Evolutionary conservation across 306 rosid species (phyloP), one percentile per base, ranked within the genome.

Genomic region (Pyrus bretschneideri): DNA sequence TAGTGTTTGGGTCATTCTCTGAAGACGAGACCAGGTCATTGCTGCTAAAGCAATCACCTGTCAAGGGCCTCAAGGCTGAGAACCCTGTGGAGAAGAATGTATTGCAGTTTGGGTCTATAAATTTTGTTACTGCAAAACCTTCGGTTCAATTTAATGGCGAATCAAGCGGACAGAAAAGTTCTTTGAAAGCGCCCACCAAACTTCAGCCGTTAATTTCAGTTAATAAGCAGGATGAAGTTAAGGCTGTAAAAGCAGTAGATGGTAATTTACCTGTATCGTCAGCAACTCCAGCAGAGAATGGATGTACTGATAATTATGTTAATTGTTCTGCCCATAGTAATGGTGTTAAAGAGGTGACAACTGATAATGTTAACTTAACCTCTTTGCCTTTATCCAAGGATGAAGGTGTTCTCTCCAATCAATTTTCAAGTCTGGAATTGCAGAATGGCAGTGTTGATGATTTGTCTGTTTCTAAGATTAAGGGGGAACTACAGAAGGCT

Each of bases 1-100:
- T 96, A 9, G 7, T 96, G 23, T 96, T 96, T 81, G 99, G 99
- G 72, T 92, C 99, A 55, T 96, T 96, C 78, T 80, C 89, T 23
- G 99, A 96, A 82, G 98, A 96, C 27, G 99, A 96, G 85, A 91
- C 96, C 44, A 88, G 42, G 76, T 87, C 91, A 46, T 78, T 87
- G 93, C 67, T 87, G 78, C 75, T 6, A 30, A 83, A 81, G 64
- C 80, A 82, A 83, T 81, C 87, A 51, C 67, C 85, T 70, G 81
- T 81, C 78, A 85, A 25, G 27, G 27, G 27, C 27, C 27, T 25
- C 27, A 25, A 64, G 51, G 71, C 64, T 51, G 86, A 82, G 75
- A 91, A 83, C 78, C 71, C 87, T 6, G 83, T 73, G 45, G 85
- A 82, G 75, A 85, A 89, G 85, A 84, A 83, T 25, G 82, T 81